phyloP scores from a whole-genome alignment of 495 filamentous ascomycete genomes.

The Neohortaea acidophila region DNA sequence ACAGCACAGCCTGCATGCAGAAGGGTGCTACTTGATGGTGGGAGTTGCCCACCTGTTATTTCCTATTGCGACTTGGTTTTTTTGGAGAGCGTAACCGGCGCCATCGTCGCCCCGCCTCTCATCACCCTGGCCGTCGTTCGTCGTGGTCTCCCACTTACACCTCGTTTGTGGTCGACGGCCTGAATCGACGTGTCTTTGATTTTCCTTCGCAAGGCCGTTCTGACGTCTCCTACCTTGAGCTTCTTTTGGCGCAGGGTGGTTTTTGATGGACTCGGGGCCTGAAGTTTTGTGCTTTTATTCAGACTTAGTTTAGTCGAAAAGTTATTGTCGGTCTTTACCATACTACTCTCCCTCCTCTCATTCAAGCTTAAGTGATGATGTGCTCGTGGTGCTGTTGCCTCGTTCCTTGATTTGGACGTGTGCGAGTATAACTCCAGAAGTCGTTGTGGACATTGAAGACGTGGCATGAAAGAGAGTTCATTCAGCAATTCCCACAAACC shows the following conservation, averaged over 20 bases:
- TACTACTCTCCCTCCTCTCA: not conserved
- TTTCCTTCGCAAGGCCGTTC: conserved; percentile 5
- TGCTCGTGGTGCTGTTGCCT: no score
- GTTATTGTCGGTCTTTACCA: not conserved
- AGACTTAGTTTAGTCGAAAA: conserved; percentile 1
- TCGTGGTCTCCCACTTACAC: conserved; percentile 4
- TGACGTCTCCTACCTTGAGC: conserved; percentile 10
- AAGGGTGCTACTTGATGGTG: conserved; percentile 7
- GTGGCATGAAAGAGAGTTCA: no score
- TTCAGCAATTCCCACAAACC: no score
- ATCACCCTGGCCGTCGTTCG: not conserved
- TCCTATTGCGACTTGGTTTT: not conserved
- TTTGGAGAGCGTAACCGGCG: conserved; percentile 1
- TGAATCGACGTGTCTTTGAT: not conserved
- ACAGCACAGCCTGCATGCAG: conserved; percentile 7
- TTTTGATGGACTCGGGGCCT: conserved; percentile 16
- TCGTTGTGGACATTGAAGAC: no score
- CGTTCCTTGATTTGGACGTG: no score
- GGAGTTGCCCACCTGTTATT: not conserved
- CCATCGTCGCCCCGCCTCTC: not conserved
- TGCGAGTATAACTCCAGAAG: no score
- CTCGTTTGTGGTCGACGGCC: conserved; percentile 3
- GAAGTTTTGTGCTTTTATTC: not conserved
- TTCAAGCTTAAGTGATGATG: no score
- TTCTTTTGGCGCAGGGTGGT: conserved; percentile 4